phyloP scores from a whole-genome alignment of 306 rosid species.

The Lablab purpureus region DNA sequence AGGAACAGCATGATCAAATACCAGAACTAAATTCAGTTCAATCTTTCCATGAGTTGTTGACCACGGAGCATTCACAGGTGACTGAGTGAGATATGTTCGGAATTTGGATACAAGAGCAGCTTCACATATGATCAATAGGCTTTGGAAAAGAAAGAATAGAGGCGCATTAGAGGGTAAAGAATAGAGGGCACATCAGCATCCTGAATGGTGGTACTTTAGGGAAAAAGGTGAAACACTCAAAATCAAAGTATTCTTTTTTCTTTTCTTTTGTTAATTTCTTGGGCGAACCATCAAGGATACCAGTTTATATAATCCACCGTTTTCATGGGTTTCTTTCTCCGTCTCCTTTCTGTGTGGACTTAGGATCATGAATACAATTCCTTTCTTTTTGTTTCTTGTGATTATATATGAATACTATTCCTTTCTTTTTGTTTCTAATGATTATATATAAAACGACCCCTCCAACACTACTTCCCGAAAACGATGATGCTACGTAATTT shows the following conservation, averaged over 20 bases:
- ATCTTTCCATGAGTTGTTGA: constrained; percentile 23
- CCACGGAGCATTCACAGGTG: constrained; percentile 23
- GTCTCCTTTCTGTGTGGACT: constrained; percentile 19
- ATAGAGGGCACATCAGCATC: constrained; percentile 43
- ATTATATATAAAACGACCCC: neutral
- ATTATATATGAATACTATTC: neutral
- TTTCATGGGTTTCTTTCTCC: neutral
- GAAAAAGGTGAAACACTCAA: neutral
- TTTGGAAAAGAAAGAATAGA: constrained; percentile 31
- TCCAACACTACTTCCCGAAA: neutral
- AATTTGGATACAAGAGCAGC: neutral
- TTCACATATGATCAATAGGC: constrained; percentile 36
- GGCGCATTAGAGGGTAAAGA: constrained; percentile 23
- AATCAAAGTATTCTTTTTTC: constrained; percentile 8
- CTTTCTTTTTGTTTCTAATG: constrained; percentile 23
- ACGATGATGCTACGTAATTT: neutral
- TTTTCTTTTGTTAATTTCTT: neutral
- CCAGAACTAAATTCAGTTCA: constrained; percentile 26
- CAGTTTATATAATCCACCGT: constrained; percentile 20
- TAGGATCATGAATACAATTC: constrained; percentile 20
- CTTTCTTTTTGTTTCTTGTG: constrained; percentile 27
- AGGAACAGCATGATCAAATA: constrained; percentile 35
- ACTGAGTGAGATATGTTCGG: constrained; percentile 22
- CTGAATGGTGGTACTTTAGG: constrained; percentile 41
- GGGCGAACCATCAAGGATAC: neutral